Evolutionary conservation across 2,329 filamentous ascomycete genomes (phyloP), one percentile per base, ranked within the genome.

Genomic region (Cryoendolithus antarcticus): DNA sequence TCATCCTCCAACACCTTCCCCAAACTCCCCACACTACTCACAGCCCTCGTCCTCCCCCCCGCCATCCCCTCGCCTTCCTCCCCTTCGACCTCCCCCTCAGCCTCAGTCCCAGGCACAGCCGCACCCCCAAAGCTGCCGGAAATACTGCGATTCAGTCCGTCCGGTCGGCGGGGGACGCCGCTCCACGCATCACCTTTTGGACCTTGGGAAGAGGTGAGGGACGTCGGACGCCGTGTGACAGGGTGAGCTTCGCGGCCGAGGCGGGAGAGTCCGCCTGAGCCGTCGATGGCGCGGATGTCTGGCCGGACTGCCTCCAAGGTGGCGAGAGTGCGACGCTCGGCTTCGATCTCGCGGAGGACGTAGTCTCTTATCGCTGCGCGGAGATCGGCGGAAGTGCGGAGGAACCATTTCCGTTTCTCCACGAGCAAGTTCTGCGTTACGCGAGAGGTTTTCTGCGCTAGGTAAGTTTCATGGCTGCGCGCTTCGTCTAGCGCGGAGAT

Each of bases 161-260:
- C 85, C 24, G 80, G 77, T 40, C 84, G 75, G 45, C 91, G 75
- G 29, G 88, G 85, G 21, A 95, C 86, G 42, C 91, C 91, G 53
- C 86, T 94, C 91, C 91, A 98, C 10, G 91, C 82, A 61, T 98
- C 91, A n/a, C 91, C 91, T 65, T 93, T 93, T 37, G 91, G 89
- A 0, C 91, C 91, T 63, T 98, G 91, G 53, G 83, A 91, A 34
- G 84, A 83, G n/a, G 84, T 83, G 48, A 95, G 64, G 59, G 77
- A 91, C 60, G 77, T 89, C 24, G 24, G 24, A 44, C 89, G 77
- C 39, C 91, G 76, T 24, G 66, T 64, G 4, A 78, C 65, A 2
- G 91, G 89, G 58, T 94, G 86, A 10, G 82, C 69, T 63, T 98
- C 91, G 42, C 91, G 78, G 32, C 91, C 91, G 27, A 98, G 72